A percentile compares a stretch with the other conserved stretches of the same genome.
Evolutionary conservation across 495 filamentous ascomycete genomes (phyloP).

Genomic region (Aspergillus diversus): DNA sequence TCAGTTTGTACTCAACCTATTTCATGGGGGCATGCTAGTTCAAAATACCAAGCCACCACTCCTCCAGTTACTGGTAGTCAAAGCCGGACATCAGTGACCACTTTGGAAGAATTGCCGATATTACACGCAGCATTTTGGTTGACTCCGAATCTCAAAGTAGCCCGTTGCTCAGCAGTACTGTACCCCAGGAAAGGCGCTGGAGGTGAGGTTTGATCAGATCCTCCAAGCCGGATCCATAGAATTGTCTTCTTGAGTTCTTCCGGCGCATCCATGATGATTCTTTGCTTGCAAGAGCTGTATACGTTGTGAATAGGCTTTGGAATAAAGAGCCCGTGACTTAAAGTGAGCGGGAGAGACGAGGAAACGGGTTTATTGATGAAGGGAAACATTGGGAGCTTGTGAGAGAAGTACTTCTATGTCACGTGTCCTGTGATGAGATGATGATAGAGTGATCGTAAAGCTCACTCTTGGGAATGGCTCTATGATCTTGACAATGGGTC

Average conservation of each 20-base stretch:
- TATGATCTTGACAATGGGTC: not conserved
- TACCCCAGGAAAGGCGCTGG: constrained; percentile 47
- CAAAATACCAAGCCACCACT: too few relatives aligned
- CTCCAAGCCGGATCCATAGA: constrained; percentile 31
- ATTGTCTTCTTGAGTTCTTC: constrained; percentile 16
- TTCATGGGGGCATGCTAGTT: too few relatives aligned
- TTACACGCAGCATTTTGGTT: constrained; percentile 59
- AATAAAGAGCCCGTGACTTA: not conserved
- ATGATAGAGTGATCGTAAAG: not conserved
- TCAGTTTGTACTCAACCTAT: too few relatives aligned
- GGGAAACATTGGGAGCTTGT: too few relatives aligned
- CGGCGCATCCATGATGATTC: not conserved
- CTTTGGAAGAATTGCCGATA: not conserved
- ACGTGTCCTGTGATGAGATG: too few relatives aligned
- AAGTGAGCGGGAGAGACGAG: not conserved
- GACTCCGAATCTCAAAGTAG: constrained; percentile 59
- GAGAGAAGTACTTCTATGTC: too few relatives aligned
- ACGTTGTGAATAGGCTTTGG: not conserved
- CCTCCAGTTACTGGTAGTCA: constrained; percentile 61
- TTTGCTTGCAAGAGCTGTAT: not conserved
- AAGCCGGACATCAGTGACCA: too few relatives aligned
- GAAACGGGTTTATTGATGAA: too few relatives aligned
- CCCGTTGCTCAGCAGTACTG: constrained; percentile 48
- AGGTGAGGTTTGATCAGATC: constrained; percentile 50
- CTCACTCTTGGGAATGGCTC: not conserved